These are phyloP conservation scores for Cladophialophora exuberans DNA, from an alignment of 2,329 filamentous ascomycete species.

Conservation along the genomic window DNA sequence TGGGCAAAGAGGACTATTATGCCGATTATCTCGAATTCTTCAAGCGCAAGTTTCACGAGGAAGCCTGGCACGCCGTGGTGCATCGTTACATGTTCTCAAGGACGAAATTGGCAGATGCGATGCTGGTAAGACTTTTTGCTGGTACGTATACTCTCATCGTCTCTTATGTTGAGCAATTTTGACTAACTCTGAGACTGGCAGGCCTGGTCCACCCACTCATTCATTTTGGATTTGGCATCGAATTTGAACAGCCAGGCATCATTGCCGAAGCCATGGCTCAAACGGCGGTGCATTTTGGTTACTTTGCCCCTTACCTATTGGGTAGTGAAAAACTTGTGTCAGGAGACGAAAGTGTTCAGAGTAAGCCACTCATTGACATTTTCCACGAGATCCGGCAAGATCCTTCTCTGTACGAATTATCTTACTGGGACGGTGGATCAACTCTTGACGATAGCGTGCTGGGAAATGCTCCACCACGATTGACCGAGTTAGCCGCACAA, in stretches of 20 bases:
- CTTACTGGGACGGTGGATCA: slow-evolving; percentile 4
- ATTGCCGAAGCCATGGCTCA: slow-evolving; percentile 77
- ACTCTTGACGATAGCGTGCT: slow-evolving; percentile 1
- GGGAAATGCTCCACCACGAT: slow-evolving; percentile 53
- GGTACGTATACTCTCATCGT: slow-evolving; percentile 68
- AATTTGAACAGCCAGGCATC: slow-evolving; percentile 75
- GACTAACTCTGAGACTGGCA: not conserved
- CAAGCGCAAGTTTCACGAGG: slow-evolving; percentile 67
- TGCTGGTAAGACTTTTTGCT: slow-evolving; percentile 72
- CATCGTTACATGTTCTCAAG: slow-evolving; percentile 66
- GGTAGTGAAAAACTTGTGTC: slow-evolving; percentile 56
- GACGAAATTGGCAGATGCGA: slow-evolving; percentile 65
- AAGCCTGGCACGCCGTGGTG: slow-evolving; percentile 57
- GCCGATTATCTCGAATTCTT: slow-evolving; percentile 76
- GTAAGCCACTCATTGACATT: slow-evolving; percentile 56
- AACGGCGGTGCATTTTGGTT: slow-evolving; percentile 64
- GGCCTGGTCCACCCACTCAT: slow-evolving; percentile 68
- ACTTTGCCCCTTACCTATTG: slow-evolving; percentile 28
- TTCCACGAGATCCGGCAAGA: slow-evolving; percentile 52
- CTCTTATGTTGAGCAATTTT: not conserved
- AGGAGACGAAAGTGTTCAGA: slow-evolving; percentile 32
- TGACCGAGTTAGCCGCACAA: slow-evolving; percentile 51
- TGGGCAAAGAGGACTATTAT: slow-evolving; percentile 69
- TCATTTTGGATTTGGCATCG: slow-evolving; percentile 77
- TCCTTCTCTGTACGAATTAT: not conserved